Evolutionary conservation across 1,284 basidiomycete genomes (phyloP).

Genomic region (Irpex sp.): DNA sequence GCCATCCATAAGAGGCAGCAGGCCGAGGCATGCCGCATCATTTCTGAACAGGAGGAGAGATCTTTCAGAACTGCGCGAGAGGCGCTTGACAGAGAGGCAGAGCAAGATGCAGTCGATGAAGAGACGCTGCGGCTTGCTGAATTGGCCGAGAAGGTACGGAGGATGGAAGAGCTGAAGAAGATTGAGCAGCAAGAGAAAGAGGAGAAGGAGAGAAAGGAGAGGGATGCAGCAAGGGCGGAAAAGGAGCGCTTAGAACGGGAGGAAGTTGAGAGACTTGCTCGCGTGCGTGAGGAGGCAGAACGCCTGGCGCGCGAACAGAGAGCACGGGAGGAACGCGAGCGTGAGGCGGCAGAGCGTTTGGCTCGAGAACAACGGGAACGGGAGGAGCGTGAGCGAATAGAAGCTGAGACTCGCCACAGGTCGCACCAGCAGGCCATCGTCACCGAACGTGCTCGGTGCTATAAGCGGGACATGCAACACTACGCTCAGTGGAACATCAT

Average conservation of each 20-base stretch:
- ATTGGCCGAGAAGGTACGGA: background rate
- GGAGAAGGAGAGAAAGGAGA: background rate
- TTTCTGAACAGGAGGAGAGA: constrained; percentile 1
- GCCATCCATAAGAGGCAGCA: background rate
- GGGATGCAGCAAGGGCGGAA: constrained; percentile 55
- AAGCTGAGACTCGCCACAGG: constrained; percentile 17
- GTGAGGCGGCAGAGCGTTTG: constrained; percentile 29
- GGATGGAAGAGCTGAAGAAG: background rate
- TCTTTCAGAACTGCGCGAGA: background rate
- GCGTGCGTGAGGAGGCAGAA: constrained; percentile 32
- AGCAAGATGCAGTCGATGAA: constrained; percentile 1
- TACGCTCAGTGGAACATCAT: constrained; percentile 47
- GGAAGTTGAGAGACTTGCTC: constrained; percentile 31
- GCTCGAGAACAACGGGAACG: background rate
- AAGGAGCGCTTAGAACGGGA: constrained; percentile 62
- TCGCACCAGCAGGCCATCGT: constrained; percentile 28
- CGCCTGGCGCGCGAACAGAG: constrained; percentile 6
- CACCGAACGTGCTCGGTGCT: constrained; percentile 26
- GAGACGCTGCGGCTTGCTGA: background rate
- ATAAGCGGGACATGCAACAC: constrained; percentile 23
- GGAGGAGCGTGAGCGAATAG: constrained; percentile 7
- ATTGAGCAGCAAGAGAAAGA: background rate
- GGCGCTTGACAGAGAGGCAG: background rate
- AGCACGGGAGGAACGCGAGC: constrained; percentile 48
- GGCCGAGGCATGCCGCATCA: background rate